Base-by-base conservation (phyloP, 441 rosid species). In the Pelargonium australe region DNA sequence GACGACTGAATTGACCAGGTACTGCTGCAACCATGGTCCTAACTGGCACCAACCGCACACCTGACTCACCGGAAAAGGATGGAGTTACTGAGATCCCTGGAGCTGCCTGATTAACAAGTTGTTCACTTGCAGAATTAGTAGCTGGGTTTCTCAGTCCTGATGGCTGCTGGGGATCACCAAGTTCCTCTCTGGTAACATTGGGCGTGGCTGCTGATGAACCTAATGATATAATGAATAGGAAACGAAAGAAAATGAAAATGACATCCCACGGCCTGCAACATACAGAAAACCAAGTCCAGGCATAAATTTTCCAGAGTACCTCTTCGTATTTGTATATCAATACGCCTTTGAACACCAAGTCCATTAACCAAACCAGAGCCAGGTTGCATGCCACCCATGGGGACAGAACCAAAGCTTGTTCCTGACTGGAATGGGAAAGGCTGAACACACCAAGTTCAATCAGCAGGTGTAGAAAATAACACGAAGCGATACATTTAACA, bases 301-400 rank as follows among this genome's bases (percentile, higher is more conserved):
- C 20, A 68, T 5, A 73, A 64, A 53, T 67, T 66, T 40, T 25
- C 37, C 47, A 31, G 40, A 10, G 10, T 72, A 86, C 92, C 92
- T 82, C 92, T 84, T 76, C 89, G 83, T 73, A 87, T 89, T 83
- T 87, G 90, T 75, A 89, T 87, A 78, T 87, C 92, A 73, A 87
- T 85, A 37, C 88, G 90, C 75, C 95, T 78, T 9, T 92, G 92
- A 80, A 81, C 55, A 63, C 88, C 83, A 72, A 74, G 76, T 51
- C 87, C 82, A 76, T 78, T 85, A 65, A 77, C 81, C 69, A 77
- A 68, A 69, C 86, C 84, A 67, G 89, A 66, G 71, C 84, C 85
- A 62, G 85, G 67, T 71, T 82, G 95, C 57, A 76, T 73, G 20
- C 81, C 75, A 64, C 85, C 88, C 71, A 72, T 65, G 25, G 90